phyloP scores from a whole-genome alignment of 2,329 filamentous ascomycete species.

The Ophiosphaerella narmari region DNA sequence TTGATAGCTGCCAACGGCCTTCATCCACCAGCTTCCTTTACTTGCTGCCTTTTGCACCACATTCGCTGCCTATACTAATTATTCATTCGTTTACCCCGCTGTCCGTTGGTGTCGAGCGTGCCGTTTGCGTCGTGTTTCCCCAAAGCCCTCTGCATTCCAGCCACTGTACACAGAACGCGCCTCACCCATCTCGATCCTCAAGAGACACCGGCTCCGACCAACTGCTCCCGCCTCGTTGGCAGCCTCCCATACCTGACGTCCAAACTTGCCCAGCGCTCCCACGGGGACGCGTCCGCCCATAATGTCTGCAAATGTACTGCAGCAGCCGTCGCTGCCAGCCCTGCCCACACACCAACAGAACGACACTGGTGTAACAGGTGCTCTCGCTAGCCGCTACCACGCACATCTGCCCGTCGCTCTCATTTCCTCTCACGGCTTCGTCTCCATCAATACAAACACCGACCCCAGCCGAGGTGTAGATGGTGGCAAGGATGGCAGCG shows the following conservation, averaged over 20 bases:
- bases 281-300: constrained; percentile 48
- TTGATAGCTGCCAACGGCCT: constrained; percentile 24
- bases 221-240: constrained; percentile 9
- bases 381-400: constrained; percentile 89
- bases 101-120: constrained; percentile 4
- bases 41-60: constrained; percentile 32
- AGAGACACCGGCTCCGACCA: constrained; percentile 11
- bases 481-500: constrained; percentile 89
- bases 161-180: constrained; percentile 14
- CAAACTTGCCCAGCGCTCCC: constrained; percentile 42
- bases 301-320: constrained; percentile 64
- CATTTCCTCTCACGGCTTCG: constrained; percentile 87
- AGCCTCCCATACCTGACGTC: constrained; percentile 20
- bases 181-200: constrained; percentile 1
- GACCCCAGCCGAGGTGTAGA: constrained; percentile 85
- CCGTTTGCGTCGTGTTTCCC: constrained; percentile 19
- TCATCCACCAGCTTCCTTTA: constrained; percentile 31
- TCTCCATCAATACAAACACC: constrained; percentile 93
- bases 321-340: constrained; percentile 70
- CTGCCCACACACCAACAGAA: constrained; percentile 76
- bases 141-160: constrained; percentile 31
- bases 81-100: constrained; percentile 5
- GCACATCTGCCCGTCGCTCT: constrained; percentile 84
- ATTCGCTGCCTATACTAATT: constrained; percentile 38
- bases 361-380: constrained; percentile 78